These are phyloP conservation scores for Plasmodium gaboni DNA, from an alignment of 169 alveolate species.

Conservation along the genomic window DNA sequence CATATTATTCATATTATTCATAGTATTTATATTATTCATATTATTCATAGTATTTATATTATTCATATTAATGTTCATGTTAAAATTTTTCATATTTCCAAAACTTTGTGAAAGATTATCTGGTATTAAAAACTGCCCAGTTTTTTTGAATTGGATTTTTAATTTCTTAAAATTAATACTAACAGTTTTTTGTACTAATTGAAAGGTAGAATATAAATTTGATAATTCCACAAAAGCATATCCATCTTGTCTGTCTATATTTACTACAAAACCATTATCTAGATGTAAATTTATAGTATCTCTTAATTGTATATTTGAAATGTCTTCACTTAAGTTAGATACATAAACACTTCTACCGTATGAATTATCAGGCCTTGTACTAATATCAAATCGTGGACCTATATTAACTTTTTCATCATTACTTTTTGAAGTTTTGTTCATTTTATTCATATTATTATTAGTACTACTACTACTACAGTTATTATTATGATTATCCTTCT, in stretches of 20 bases:
- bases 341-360: conserved; percentile 77
- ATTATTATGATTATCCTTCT: conserved; percentile 8
- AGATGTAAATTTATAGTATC: conserved; percentile 54
- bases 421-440: conserved; percentile 20
- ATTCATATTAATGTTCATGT: conserved; percentile 10
- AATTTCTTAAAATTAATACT: conserved; percentile 61
- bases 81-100: neutral
- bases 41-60: neutral
- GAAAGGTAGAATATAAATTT: conserved; percentile 59
- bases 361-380: conserved; percentile 72
- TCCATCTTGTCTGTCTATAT: conserved; percentile 74
- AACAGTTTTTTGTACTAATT: conserved; percentile 56
- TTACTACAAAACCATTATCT: conserved; percentile 72
- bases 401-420: conserved; percentile 30
- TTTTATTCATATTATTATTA: conserved; percentile 9
- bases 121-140: conserved; percentile 74
- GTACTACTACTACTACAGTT: conserved; percentile 14
- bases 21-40: neutral
- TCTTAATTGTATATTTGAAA: conserved; percentile 54
- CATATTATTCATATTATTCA: neutral
- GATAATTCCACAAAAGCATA: conserved; percentile 74
- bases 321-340: conserved; percentile 68
- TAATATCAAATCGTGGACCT: conserved; percentile 75
- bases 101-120: conserved; percentile 34
- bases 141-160: conserved; percentile 73